A percentile compares a stretch with the other conserved stretches of the same genome.
phyloP scores from a whole-genome alignment of 768 basidiomycete genomes.

The Gyrodon lividus region DNA sequence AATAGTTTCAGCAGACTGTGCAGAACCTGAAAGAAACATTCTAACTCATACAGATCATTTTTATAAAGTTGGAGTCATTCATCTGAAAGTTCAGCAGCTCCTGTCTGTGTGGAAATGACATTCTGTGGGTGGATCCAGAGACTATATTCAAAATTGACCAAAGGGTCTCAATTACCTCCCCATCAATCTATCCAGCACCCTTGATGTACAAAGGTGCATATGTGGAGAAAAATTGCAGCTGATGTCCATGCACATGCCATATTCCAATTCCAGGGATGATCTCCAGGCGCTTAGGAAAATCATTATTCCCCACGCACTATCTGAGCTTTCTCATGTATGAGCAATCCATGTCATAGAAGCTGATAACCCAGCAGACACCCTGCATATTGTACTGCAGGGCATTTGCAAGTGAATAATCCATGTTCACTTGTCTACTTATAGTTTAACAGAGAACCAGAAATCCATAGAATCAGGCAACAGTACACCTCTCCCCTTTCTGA shows the following conservation, averaged over 20 bases:
- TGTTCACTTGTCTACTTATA: too few species aligned
- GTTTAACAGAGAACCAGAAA: too few species aligned
- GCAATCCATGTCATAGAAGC: too few species aligned
- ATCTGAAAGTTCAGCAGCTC: conserved; percentile 26
- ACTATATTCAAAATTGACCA: conserved; percentile 2
- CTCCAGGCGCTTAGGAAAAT: background rate
- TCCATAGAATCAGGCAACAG: too few species aligned
- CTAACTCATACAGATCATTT: conserved; percentile 17
- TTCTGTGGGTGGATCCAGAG: background rate
- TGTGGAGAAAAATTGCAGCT: background rate
- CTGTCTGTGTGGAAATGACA: background rate
- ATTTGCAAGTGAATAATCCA: too few species aligned
- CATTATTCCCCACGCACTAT: background rate
- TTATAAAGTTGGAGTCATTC: conserved; percentile 29
- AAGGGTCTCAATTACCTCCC: background rate
- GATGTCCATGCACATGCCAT: conserved; percentile 7
- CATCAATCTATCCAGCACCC: too few species aligned
- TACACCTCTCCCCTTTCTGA: too few species aligned
- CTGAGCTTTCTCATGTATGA: too few species aligned
- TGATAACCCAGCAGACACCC: too few species aligned
- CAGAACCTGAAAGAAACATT: background rate
- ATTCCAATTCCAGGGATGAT: conserved; percentile 3
- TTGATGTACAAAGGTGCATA: background rate
- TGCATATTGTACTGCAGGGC: too few species aligned
- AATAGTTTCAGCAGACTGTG: background rate